A percentile compares a stretch with the other conserved stretches of the same genome.
Conservation (phyloP, 352 stramenopile species). For the Pythium brachiatum region DNA sequence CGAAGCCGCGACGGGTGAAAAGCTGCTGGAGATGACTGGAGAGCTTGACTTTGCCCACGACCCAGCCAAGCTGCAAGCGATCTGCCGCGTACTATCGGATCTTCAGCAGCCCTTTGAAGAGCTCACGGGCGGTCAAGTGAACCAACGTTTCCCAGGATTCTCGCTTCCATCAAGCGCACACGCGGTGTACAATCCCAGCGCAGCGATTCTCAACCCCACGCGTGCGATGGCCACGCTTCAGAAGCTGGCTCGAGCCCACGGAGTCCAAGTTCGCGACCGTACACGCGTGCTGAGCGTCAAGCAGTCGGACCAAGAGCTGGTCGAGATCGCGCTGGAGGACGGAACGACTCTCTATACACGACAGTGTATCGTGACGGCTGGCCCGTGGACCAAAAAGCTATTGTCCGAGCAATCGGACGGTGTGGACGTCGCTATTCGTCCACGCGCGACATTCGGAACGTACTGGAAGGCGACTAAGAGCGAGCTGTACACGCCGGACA, state of each 20-base stretch:
- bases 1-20: conserved; percentile 33
- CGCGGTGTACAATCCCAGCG: conserved; percentile 46
- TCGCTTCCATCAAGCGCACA: conserved; percentile 34
- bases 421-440: conserved; percentile 45
- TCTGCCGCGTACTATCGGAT: conserved; percentile 15
- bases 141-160: conserved; percentile 53
- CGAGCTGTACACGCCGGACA: conserved; percentile 39
- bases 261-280: conserved; percentile 12
- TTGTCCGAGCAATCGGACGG: conserved; percentile 19
- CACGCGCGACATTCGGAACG: conserved; percentile 61
- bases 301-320: conserved; percentile 16
- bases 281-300: too few relatives aligned
- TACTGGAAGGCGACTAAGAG: conserved; percentile 45
- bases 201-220: conserved; percentile 53
- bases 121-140: conserved; percentile 42
- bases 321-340: conserved; percentile 33
- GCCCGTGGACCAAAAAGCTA: conserved; percentile 51
- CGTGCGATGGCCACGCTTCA: conserved; percentile 54
- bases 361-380: conserved; percentile 61
- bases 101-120: conserved; percentile 30
- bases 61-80: conserved; percentile 24
- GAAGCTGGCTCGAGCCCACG: conserved; percentile 28
- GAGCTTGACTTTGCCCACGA: conserved; percentile 48
- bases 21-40: conserved; percentile 60
- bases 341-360: conserved; percentile 24